Percentiles rank a stretch among this genome's conserved stretches.
Evolutionary conservation across 2,329 filamentous ascomycete genomes (phyloP).

Genomic region (Cryphonectria carpinicola): DNA sequence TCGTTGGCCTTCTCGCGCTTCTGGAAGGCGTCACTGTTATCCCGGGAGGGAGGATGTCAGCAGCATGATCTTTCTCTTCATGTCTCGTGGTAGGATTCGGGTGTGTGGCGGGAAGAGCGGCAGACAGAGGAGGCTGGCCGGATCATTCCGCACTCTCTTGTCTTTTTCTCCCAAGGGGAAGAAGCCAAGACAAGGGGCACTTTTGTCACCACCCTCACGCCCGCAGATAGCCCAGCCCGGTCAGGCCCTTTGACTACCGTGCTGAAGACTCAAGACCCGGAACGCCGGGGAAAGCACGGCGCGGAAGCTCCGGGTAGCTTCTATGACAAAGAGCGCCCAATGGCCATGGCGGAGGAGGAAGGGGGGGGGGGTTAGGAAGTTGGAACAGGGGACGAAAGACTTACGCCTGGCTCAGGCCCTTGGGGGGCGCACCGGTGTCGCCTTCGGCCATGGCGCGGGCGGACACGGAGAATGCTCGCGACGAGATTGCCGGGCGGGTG

Average conservation of each 20-base stretch:
- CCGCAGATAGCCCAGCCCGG: background rate
- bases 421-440: slow-evolving; percentile 67
- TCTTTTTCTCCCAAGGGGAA: background rate
- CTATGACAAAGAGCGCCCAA: background rate
- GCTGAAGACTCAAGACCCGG: background rate
- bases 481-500: slow-evolving; percentile 54
- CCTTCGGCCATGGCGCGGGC: slow-evolving; percentile 68
- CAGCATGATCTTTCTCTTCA: background rate
- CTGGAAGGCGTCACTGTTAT: slow-evolving; percentile 82
- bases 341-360: background rate
- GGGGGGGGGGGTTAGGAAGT: no score
- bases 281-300: background rate
- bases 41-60: slow-evolving; percentile 5
- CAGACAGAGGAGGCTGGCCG: background rate
- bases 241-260: background rate
- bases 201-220: background rate
- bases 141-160: background rate
- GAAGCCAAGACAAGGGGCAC: background rate
- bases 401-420: slow-evolving; percentile 57
- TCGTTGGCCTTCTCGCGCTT: slow-evolving; percentile 88
- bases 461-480: slow-evolving; percentile 66
- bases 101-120: background rate
- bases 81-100: background rate
- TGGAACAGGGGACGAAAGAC: slow-evolving; percentile 34
- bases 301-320: slow-evolving; percentile 11